Conservation (phyloP, 129 eudicot species). For the Chrysanthemum makinoi region DNA sequence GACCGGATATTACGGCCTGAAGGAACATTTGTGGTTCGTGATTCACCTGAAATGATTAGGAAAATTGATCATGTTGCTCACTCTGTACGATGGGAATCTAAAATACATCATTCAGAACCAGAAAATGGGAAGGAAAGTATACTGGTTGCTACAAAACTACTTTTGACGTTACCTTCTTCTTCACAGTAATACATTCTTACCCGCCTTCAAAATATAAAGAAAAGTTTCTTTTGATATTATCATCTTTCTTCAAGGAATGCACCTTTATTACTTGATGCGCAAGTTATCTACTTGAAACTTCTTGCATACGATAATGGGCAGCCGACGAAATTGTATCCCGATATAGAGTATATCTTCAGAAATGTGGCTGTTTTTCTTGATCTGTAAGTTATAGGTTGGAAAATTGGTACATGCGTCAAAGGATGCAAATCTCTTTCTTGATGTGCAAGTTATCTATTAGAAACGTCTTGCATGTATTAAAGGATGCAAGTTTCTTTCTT, state of each 20-base stretch:
- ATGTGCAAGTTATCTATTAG: constrained; percentile 15
- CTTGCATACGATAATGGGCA: neutral
- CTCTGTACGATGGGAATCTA: constrained; percentile 59
- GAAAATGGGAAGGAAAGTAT: constrained; percentile 53
- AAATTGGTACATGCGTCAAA: neutral
- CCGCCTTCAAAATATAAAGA: constrained; percentile 21
- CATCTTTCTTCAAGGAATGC: constrained; percentile 5
- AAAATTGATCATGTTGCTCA: constrained; percentile 54
- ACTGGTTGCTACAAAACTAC: constrained; percentile 65
- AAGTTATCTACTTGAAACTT: neutral
- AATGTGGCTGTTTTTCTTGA: constrained; percentile 19
- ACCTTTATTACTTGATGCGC: constrained; percentile 14
- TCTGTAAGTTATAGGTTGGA: neutral
- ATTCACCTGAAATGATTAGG: constrained; percentile 60
- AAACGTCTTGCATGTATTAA: constrained; percentile 32
- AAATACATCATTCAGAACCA: constrained; percentile 65
- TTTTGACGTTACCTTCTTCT: constrained; percentile 56
- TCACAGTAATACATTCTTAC: constrained; percentile 37
- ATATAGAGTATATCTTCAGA: neutral
- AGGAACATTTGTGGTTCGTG: constrained; percentile 72
- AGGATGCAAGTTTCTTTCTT: constrained; percentile 24
- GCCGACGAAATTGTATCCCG: neutral
- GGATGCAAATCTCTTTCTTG: constrained; percentile 12
- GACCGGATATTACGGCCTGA: constrained; percentile 82
- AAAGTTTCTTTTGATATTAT: constrained; percentile 8